These are phyloP conservation scores for Diophrys appendiculata DNA, from an alignment of 73 alveolate species.

Conservation along the genomic window DNA sequence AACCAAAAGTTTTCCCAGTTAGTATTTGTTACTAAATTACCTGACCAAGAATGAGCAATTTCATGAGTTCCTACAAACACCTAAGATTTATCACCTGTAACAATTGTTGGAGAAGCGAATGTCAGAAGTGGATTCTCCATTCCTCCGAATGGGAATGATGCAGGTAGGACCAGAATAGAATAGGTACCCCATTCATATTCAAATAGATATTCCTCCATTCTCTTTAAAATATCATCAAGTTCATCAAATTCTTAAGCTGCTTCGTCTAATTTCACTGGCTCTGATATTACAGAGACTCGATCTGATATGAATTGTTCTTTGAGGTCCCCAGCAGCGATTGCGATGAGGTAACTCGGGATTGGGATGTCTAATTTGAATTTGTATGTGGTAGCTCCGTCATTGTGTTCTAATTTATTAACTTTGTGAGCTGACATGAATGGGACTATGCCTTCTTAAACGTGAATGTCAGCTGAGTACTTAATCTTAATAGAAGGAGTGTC, in stretches of 20 bases:
- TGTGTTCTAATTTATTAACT: not conserved
- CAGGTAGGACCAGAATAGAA: slow-evolving; percentile 76
- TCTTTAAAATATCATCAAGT: slow-evolving; percentile 51
- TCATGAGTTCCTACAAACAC: slow-evolving; percentile 85
- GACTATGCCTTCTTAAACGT: not conserved
- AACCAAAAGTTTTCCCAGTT: slow-evolving; percentile 90
- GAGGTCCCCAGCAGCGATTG: slow-evolving; percentile 80
- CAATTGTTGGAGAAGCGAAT: slow-evolving; percentile 82
- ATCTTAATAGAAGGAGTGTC: slow-evolving; percentile 97
- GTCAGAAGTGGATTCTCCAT: slow-evolving; percentile 92
- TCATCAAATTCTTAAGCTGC: slow-evolving; percentile 62
- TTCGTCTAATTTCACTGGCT: slow-evolving; percentile 60
- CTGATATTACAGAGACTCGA: slow-evolving; percentile 72
- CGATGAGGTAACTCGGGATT: slow-evolving; percentile 76
- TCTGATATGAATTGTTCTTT: slow-evolving; percentile 56
- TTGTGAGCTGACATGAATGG: not conserved
- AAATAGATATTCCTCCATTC: slow-evolving; percentile 54
- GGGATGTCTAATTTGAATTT: slow-evolving; percentile 76
- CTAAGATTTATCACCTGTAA: slow-evolving; percentile 73
- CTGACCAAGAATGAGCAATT: slow-evolving; percentile 91
- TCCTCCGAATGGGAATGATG: slow-evolving; percentile 92
- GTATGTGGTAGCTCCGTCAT: slow-evolving; percentile 29
- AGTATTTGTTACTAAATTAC: slow-evolving; percentile 80
- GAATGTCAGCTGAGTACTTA: slow-evolving; percentile 63
- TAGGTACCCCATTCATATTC: slow-evolving; percentile 84